Evolutionary conservation across 1,284 basidiomycete species (phyloP), one percentile per base, ranked within the genome.

Genomic region (Trametes sp.): DNA sequence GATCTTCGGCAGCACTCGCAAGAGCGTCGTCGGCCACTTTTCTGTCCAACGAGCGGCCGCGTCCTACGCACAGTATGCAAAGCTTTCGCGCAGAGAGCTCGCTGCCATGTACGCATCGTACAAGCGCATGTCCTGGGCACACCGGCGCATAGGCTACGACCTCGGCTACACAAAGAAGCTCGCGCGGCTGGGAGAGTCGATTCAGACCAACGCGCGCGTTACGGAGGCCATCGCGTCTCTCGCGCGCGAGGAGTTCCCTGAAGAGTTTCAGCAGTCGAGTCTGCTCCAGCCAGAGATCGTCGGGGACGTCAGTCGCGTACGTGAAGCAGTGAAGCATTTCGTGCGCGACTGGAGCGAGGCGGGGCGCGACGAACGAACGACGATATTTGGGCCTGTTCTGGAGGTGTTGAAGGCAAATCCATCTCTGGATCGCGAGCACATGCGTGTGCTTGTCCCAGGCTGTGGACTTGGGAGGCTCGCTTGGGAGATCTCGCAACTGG

Each of bases 261-360:
- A 23, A 35, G 59, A 44, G 35, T 29, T 71, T 53, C 33, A 38
- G 28, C 52, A 44, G 4, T 21, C 42, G 4, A 46, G 55, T 28
- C 36, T 48, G 66, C 71, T 24, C 68, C 62, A 57, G 65, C 66
- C 5, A 7, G 44, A 74, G 73, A 21, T 59, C 58, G 26, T 59
- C 21, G 75, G 69, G 19, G 83, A 86, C 64, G 67, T 88, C 29
- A 78, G 79, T 23, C 77, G 84, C 14, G 83, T 85, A 26, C 75
- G 84, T 23, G 85, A 88, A 70, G 73, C 84, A 2, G 69, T 90
- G 63, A 88, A 87, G 72, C 88, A 90, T 72, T 87, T 87, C 63
- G 80, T 89, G 28, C 78, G 88, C 13, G 88, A 90, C 70, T 90
- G 88, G 88, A 87, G 87, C 67, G 69, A 72, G 8, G 85, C 86